Evolutionary conservation across 805 yeast genomes (phyloP).

Genomic region (Ogataea philodendri): DNA sequence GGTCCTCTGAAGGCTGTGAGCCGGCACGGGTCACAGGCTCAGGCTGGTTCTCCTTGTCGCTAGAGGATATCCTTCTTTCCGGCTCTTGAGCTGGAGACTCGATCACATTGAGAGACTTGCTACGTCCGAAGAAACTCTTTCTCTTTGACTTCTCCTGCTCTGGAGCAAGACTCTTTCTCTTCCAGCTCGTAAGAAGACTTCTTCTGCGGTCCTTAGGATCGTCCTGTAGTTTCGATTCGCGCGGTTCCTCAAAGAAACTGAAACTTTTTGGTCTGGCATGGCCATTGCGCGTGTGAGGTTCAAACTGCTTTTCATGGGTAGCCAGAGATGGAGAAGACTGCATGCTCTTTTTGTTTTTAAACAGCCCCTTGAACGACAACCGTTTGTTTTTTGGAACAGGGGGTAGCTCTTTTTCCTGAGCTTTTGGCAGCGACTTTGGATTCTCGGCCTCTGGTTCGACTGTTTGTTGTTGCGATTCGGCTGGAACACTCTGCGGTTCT

Average conservation of each 20-base stretch:
- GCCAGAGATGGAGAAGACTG: slow-evolving; percentile 2
- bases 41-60: slow-evolving; percentile 4
- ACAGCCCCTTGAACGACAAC: slow-evolving; percentile 31
- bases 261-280: slow-evolving; percentile 23
- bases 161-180: slow-evolving; percentile 26
- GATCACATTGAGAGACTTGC: slow-evolving; percentile 9
- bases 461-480: not conserved
- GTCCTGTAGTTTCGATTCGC: slow-evolving; percentile 9
- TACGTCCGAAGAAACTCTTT: slow-evolving; percentile 18
- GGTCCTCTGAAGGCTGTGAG: slow-evolving; percentile 3
- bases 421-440: not conserved
- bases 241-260: slow-evolving; percentile 13
- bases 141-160: slow-evolving; percentile 8
- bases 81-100: too few relatives aligned
- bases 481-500: too few relatives aligned
- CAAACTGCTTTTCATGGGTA: not conserved
- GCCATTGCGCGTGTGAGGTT: not conserved
- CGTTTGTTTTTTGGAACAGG: slow-evolving; percentile 20
- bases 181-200: slow-evolving; percentile 33
- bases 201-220: slow-evolving; percentile 25
- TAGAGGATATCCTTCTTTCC: slow-evolving; percentile 2
- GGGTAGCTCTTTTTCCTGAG: slow-evolving; percentile 4
- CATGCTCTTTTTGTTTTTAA: slow-evolving; percentile 19
- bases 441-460: not conserved
- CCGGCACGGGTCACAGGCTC: not conserved